phyloP scores from a whole-genome alignment of 2,329 filamentous ascomycete genomes.

The Calonectria pteridis region DNA sequence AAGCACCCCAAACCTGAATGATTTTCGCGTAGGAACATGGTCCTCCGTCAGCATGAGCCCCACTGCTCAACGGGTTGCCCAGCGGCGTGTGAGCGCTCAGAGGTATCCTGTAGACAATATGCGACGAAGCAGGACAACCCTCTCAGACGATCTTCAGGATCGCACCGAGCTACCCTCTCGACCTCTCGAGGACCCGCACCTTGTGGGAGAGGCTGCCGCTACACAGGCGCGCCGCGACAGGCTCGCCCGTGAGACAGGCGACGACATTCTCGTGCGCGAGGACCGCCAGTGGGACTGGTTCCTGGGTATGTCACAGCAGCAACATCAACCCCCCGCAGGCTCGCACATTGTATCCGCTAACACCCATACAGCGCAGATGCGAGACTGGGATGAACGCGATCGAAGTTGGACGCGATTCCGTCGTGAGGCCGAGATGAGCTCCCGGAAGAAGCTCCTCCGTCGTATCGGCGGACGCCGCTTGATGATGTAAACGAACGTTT shows the following conservation, averaged over 20 bases:
- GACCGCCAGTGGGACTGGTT: conserved; percentile 73
- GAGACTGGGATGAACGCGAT: conserved; percentile 63
- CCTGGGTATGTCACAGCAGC: conserved; percentile 59
- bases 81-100: conserved; percentile 67
- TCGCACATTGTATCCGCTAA: conserved; percentile 25
- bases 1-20: conserved; percentile 58
- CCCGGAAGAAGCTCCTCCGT: conserved; percentile 55
- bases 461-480: conserved; percentile 53
- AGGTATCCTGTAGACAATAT: conserved; percentile 49
- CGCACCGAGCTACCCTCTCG: conserved; percentile 46
- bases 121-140: conserved; percentile 36
- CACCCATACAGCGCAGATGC: conserved; percentile 61
- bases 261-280: conserved; percentile 67
- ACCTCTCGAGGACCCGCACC: conserved; percentile 74
- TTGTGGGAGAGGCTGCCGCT: conserved; percentile 76
- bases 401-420: conserved; percentile 60
- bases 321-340: conserved; percentile 15
- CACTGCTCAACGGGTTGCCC: conserved; percentile 71
- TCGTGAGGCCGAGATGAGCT: conserved; percentile 50
- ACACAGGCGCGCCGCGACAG: conserved; percentile 67
- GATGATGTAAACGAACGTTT: conserved; percentile 39
- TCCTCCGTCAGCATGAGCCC: conserved; percentile 68
- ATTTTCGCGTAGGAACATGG: conserved; percentile 72
- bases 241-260: conserved; percentile 66
- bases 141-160: conserved; percentile 33